Base-by-base conservation (phyloP, 306 rosid genomes). In the Sphenostylis stenocarpa region DNA sequence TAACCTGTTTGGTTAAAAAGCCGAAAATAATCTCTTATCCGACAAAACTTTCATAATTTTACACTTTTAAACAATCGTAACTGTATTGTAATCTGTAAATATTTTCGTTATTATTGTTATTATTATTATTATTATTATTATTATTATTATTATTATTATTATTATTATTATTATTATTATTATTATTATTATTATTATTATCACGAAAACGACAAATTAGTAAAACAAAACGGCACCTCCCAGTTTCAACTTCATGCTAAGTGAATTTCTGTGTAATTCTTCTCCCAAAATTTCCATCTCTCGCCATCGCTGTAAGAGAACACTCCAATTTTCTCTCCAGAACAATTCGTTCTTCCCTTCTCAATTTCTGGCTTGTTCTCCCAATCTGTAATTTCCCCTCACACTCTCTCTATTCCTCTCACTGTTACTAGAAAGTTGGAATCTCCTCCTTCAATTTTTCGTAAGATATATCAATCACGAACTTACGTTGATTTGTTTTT, bases 271-370 rank as follows among this genome's bases (percentile, higher is more conserved):
- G 23, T 70, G 79, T 19, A 12, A 45, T 52, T 75, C 16, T 34
- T 31, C n/a, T 55, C 49, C 73, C 67, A 62, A 60, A 56, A 1
- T 15, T 64, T 16, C 31, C 64, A 47, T 63, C 72, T 52, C 28
- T 63, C 70, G 8, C 72, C 75, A 62, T 70, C 58, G 48, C 47
- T 49, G 33, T 68, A 64, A 19, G 11, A 66, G 56, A 43, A 70
- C 39, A 70, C 45, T 60, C 38, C 43, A 53, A 78, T 76, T 69
- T 31, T 49, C 78, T 51, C 62, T 53, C 80, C n/a, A 47, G 29
- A 7, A 80, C 23, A 9, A 78, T 43, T 73, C 39, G 1, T 6
- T 67, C 33, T 23, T 14, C n/a, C 38, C 55, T n/a, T 29, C 77
- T 21, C 16, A 44, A 6, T 26, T 66, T 55, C 45, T 13, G 53